phyloP scores from a whole-genome alignment of 208 protist genomes.

The Trypanosoma melophagium region DNA sequence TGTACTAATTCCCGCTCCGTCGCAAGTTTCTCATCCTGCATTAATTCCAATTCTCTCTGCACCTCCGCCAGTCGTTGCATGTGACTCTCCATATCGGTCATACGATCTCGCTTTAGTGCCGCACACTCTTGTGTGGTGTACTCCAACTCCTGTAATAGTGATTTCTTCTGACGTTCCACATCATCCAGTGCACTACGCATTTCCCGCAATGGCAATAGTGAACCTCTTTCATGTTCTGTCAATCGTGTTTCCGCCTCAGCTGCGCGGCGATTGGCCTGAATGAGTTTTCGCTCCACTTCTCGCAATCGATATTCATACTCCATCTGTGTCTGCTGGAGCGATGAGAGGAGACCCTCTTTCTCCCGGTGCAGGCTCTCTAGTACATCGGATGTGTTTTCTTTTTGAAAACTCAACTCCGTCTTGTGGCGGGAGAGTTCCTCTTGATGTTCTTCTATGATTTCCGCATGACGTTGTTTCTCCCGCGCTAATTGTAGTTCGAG shows the following conservation, averaged over 20 bases:
- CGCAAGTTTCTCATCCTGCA: conserved; percentile 8
- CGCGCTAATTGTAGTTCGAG: conserved; percentile 40
- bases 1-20: conserved; percentile 13
- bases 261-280: conserved; percentile 47
- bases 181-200: conserved; percentile 60
- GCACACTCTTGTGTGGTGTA: conserved; percentile 16
- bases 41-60: conserved; percentile 20
- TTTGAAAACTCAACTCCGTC: conserved; percentile 26
- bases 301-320: conserved; percentile 54
- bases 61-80: conserved; percentile 15
- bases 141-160: conserved; percentile 19
- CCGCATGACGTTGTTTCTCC: conserved; percentile 3
- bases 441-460: conserved; percentile 7
- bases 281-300: conserved; percentile 54
- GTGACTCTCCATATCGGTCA: conserved; percentile 12
- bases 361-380: conserved; percentile 32
- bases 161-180: conserved; percentile 31
- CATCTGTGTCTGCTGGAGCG: conserved; percentile 37
- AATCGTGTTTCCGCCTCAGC: conserved; percentile 59
- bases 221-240: conserved; percentile 44
- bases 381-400: conserved; percentile 36
- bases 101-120: conserved; percentile 9
- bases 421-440: conserved; percentile 12
- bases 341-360: conserved; percentile 44
- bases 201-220: conserved; percentile 48